Base-by-base conservation (phyloP, 805 yeast genomes). In the Wickerhamiella occidentalis region DNA sequence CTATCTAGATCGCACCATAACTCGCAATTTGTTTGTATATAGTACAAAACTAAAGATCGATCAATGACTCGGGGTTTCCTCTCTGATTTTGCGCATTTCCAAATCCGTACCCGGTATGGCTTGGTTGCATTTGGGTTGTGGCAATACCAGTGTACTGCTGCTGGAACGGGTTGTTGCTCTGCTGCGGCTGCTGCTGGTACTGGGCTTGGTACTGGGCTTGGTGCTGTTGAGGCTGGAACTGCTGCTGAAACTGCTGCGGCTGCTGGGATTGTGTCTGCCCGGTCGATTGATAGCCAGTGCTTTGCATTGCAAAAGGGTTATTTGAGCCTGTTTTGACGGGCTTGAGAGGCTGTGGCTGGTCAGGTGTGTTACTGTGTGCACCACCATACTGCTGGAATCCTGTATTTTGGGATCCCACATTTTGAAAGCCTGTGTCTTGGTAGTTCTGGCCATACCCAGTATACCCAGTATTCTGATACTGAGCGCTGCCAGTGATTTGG, bases 81-180 rank as follows among this genome's bases (percentile, higher is more conserved):
- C 28, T 35, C 5, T 42, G 36, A 26, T 64, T 66, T 25, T 22
- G 30, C 54, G 80, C 85, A 57, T 87, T 88, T 45, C 96, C 96
- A 66, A 88, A 88, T 0, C 97, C 97, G 61, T 79, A 87, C 2
- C 97, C 97, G 1, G 97, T 88, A 60, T 83, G 80, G 2, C 92
- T 79, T 5, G 95, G 88, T 45, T 81, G 78, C 52, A 86, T 74
- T 43, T 69, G 72, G 12, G 84, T 71, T 29, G 79, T 71, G 26
- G 84, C 79, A 28, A 80, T 73, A 28, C 87, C 87, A 0, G 85
- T 80, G 61, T 78, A 83, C 61, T 86, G 58, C 49, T 73, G 77
- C 51, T 77, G 65, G 60, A 79, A 79, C 17, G 85, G 85, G 59
- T 79, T 79, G 45, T 75, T 61, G 9, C 46, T 35, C 17, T 28